phyloP scores from a whole-genome alignment of 2,329 filamentous ascomycete genomes.

The Tolypocladium pustulatum region DNA sequence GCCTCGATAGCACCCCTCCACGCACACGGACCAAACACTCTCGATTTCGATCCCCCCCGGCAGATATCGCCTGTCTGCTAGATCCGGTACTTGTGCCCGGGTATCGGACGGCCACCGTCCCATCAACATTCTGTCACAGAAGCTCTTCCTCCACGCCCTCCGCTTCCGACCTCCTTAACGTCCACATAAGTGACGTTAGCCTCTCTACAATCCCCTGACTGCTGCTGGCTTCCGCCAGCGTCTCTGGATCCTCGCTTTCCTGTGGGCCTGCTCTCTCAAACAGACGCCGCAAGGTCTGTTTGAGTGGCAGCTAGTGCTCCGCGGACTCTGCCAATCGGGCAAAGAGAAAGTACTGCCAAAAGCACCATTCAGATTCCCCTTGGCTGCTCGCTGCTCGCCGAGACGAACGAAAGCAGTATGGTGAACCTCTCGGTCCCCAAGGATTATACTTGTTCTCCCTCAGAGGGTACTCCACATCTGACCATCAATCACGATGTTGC shows the following conservation, averaged over 20 bases:
- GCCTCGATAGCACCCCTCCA: slow-evolving; percentile 50
- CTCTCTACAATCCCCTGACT: slow-evolving; percentile 32
- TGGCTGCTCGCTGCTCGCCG: neutral
- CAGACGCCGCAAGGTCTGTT: slow-evolving; percentile 92
- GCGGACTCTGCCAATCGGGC: slow-evolving; percentile 45
- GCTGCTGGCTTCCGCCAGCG: slow-evolving; percentile 85
- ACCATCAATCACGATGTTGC: slow-evolving; percentile 96
- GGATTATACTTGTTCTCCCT: slow-evolving; percentile 74
- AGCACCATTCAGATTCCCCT: neutral
- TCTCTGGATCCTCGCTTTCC: slow-evolving; percentile 47
- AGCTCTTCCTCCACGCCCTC: slow-evolving; percentile 73
- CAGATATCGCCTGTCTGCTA: slow-evolving; percentile 33
- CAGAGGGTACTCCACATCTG: slow-evolving; percentile 75
- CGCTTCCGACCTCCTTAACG: slow-evolving; percentile 89
- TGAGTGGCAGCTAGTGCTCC: slow-evolving; percentile 97
- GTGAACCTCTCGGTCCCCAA: slow-evolving; percentile 70
- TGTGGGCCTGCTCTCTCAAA: slow-evolving; percentile 97
- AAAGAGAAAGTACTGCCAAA: slow-evolving; percentile 11
- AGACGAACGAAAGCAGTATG: slow-evolving; percentile 39
- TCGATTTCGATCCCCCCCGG: slow-evolving; percentile 7
- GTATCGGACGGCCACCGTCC: slow-evolving; percentile 68
- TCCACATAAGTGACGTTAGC: slow-evolving; percentile 56
- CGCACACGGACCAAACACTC: neutral
- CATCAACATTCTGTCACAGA: slow-evolving; percentile 81
- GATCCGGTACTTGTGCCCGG: slow-evolving; percentile 70